Conservation (phyloP, 441 rosid genomes). For the Rhodomyrtus psidioides region DNA sequence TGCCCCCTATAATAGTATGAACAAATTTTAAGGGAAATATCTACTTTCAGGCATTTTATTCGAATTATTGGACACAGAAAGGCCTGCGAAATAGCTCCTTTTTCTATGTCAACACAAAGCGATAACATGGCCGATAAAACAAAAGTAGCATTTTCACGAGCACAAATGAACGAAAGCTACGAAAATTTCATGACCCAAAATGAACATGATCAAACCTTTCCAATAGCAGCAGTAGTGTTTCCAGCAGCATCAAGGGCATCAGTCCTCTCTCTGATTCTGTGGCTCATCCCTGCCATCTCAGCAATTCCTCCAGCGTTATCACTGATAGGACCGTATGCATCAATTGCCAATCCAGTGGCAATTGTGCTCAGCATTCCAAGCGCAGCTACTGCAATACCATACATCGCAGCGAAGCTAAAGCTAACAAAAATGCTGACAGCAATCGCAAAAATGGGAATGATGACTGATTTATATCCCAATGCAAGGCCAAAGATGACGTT, state of each 20-base stretch:
- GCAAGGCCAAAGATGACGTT: conserved; percentile 6
- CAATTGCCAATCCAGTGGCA: conserved; percentile 7
- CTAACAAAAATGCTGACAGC: conserved; percentile 3
- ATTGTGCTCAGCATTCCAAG: conserved; percentile 7
- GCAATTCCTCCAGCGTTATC: conserved; percentile 6
- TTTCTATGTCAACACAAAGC: not conserved
- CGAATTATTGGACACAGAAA: rapidly evolving
- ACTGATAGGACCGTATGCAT: conserved; percentile 4
- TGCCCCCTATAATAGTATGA: not conserved
- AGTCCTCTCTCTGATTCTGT: conserved; percentile 3
- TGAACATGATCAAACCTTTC: not conserved
- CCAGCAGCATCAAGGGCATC: conserved; percentile 11
- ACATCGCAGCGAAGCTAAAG: conserved; percentile 6
- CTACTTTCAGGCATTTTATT: not conserved
- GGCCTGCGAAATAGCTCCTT: not conserved
- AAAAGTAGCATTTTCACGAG: not conserved
- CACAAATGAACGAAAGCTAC: not conserved
- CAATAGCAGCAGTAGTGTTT: conserved; percentile 7
- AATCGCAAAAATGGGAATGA: conserved; percentile 5
- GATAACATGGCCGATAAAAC: not conserved
- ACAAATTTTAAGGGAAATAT: not conserved
- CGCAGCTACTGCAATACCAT: conserved; percentile 3
- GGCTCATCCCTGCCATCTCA: conserved; percentile 12
- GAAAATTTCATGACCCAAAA: not conserved
- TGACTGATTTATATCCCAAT: conserved; percentile 6